Evolutionary conservation across 495 filamentous ascomycete species (phyloP).

Genomic region (Aspergillus asperescens): DNA sequence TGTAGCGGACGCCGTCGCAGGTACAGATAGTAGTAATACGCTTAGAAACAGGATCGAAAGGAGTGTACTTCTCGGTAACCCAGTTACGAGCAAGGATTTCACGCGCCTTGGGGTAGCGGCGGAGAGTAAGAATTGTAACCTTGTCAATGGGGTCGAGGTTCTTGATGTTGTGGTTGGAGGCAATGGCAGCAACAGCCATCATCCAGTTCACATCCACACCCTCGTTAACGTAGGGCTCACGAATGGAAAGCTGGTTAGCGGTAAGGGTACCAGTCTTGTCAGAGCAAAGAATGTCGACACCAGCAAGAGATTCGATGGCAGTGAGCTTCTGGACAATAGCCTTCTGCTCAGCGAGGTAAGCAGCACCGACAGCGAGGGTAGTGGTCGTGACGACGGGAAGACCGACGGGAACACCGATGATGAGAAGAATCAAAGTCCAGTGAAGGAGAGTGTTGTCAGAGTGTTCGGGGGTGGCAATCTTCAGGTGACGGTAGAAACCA

Average conservation of each 20-base stretch:
- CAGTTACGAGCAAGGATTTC: conserved; percentile 65
- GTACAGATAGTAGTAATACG: conserved; percentile 64
- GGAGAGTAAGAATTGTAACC: conserved; percentile 67
- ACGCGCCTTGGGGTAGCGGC: conserved; percentile 66
- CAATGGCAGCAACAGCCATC: conserved; percentile 71
- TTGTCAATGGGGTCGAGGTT: conserved; percentile 74
- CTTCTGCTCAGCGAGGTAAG: conserved; percentile 68
- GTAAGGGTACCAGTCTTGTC: conserved; percentile 78
- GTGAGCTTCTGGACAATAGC: conserved; percentile 74
- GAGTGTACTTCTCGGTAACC: conserved; percentile 70
- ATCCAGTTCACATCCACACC: conserved; percentile 75
- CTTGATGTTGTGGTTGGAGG: conserved; percentile 73
- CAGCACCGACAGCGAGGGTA: conserved; percentile 68
- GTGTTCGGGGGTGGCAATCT: conserved; percentile 57
- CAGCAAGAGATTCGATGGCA: conserved; percentile 70
- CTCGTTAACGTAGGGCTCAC: conserved; percentile 69
- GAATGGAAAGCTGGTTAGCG: conserved; percentile 69
- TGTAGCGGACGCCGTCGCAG: conserved; percentile 62
- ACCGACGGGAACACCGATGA: conserved; percentile 73
- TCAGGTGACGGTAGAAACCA: conserved; percentile 68
- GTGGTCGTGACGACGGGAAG: conserved; percentile 70
- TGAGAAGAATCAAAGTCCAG: conserved; percentile 63
- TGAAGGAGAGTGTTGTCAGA: conserved; percentile 53
- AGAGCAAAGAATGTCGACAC: conserved; percentile 71
- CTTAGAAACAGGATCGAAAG: conserved; percentile 75